These are phyloP conservation scores for Didymella pinodella DNA, from an alignment of 2,329 filamentous ascomycete genomes.

Conservation along the genomic window DNA sequence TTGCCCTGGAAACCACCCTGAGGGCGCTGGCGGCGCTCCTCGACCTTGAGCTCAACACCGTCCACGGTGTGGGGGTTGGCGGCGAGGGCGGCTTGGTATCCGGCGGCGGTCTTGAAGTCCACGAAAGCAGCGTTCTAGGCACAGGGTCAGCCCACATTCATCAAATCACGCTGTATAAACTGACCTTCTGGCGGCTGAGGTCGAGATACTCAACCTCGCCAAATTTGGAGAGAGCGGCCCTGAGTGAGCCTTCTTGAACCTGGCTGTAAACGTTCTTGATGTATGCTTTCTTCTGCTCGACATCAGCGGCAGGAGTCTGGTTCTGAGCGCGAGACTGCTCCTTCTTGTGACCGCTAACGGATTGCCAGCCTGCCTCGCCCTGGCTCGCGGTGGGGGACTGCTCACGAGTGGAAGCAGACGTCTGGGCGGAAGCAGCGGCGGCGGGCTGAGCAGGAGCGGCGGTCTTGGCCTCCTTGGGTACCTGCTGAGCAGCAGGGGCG, in stretches of 20 bases:
- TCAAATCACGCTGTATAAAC: conserved; percentile 26
- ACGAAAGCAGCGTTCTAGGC: conserved; percentile 93
- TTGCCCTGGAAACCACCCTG: conserved; percentile 41
- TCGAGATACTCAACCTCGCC: conserved; percentile 71
- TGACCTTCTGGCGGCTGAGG: conserved; percentile 77
- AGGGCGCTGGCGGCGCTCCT: conserved; percentile 77
- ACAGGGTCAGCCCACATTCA: conserved; percentile 25
- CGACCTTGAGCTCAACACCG: conserved; percentile 82
- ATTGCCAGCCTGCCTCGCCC: conserved; percentile 84
- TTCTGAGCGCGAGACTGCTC: conserved; percentile 79
- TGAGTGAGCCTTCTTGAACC: conserved; percentile 77
- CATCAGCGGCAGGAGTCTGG: conserved; percentile 67
- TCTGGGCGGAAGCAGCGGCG: conserved; percentile 38
- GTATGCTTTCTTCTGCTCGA: conserved; percentile 82
- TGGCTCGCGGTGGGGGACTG: conserved; percentile 52
- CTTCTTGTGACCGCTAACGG: conserved; percentile 80
- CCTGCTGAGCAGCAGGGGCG: conserved; percentile 43
- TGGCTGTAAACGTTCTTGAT: conserved; percentile 96
- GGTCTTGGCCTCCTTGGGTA: conserved; percentile 46
- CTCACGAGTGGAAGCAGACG: conserved; percentile 47
- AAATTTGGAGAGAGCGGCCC: conserved; percentile 72
- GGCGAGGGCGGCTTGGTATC: conserved; percentile 81
- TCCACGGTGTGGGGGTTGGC: conserved; percentile 88
- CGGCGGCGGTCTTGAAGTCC: conserved; percentile 83
- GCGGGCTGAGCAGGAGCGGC: conserved; percentile 45